These are phyloP conservation scores for Rhamnella rubrinervis DNA, from an alignment of 331 rosid species.

Conservation along the genomic window DNA sequence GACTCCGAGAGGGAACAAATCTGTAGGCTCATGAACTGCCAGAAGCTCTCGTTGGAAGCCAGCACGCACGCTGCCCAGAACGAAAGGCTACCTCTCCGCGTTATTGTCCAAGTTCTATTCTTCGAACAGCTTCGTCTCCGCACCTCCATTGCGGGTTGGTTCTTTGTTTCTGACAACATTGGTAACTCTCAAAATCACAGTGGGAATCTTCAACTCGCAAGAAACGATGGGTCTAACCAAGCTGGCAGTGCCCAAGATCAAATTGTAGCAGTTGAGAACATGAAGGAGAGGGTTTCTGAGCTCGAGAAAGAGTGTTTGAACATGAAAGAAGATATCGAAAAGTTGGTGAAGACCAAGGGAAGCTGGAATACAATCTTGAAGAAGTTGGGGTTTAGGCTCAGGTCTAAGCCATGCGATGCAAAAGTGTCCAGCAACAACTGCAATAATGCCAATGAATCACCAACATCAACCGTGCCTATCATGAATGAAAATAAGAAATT, in stretches of 20 bases:
- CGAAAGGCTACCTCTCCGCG: slow-evolving; percentile 85
- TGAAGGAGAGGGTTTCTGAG: slow-evolving; percentile 61
- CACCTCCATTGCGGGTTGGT: slow-evolving; percentile 75
- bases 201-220: slow-evolving; percentile 45
- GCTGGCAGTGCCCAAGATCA: slow-evolving; percentile 26
- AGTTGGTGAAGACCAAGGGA: slow-evolving; percentile 66
- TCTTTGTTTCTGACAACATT: slow-evolving; percentile 68
- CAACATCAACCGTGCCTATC: slow-evolving; percentile 24
- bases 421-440: slow-evolving; percentile 45
- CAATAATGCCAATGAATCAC: slow-evolving; percentile 40
- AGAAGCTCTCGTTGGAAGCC: slow-evolving; percentile 87
- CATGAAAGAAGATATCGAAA: slow-evolving; percentile 76
- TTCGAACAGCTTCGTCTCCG: slow-evolving; percentile 83
- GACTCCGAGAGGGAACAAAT: slow-evolving; percentile 85
- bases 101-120: slow-evolving; percentile 77
- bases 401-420: slow-evolving; percentile 40
- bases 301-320: slow-evolving; percentile 76
- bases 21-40: slow-evolving; percentile 85
- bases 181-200: slow-evolving; percentile 52
- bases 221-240: slow-evolving; percentile 26
- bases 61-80: slow-evolving; percentile 92
- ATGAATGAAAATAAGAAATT: slow-evolving; percentile 35
- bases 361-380: slow-evolving; percentile 63
- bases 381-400: slow-evolving; percentile 54
- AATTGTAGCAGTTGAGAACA: slow-evolving; percentile 39